Base-by-base conservation (phyloP, 495 filamentous ascomycete species). In the Schizothecium vesticola region DNA sequence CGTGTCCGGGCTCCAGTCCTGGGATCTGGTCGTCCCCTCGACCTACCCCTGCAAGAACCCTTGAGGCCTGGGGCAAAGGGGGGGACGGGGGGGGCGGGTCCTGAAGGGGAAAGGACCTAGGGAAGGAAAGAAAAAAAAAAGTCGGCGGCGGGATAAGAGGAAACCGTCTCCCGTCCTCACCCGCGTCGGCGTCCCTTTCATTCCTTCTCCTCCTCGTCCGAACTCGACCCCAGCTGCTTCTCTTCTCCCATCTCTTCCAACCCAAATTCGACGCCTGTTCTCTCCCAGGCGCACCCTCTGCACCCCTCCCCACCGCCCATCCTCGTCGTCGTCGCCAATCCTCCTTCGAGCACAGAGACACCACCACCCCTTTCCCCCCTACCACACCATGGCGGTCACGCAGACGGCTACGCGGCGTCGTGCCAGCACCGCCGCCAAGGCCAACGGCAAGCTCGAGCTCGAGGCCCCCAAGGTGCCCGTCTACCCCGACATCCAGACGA, bases 401-500 rank as follows among this genome's bases (percentile, higher is more conserved):
- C n/a, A 57, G n/a, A 74, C 74, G 10, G 64, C 68, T 9, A 63
- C 66, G n/a, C 26, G 65, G 65, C 65, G 65, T 51, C 63, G 73
- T 71, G 67, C 33, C 69, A 71, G 33, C 69, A 61, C 61, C 64
- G 65, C 28, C 22, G 57, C 43, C 56, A 56, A 28, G 61, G 56
- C 63, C 31, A 67, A 74, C 60, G 76, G 80, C 77, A 87, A 86
- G 78, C 85, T 91, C 68, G 80, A 85, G 56, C 86, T 70, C 89
- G 75, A 85, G 82, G 25, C 86, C 88, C 72, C 86, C 59, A 89
- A 89, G 78, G 78, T 86, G 21, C 89, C 89, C 23, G 83, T 90
- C 73, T 91, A 86, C 80, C 92, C 88, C 60, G 75, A 77, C 70
- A 91, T 94, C 75, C 90, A 92, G 80, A 83, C 91, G 70, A 90